Evolutionary conservation across 2,329 filamentous ascomycete genomes (phyloP).

Genomic region (Epichloe gansuensis): DNA sequence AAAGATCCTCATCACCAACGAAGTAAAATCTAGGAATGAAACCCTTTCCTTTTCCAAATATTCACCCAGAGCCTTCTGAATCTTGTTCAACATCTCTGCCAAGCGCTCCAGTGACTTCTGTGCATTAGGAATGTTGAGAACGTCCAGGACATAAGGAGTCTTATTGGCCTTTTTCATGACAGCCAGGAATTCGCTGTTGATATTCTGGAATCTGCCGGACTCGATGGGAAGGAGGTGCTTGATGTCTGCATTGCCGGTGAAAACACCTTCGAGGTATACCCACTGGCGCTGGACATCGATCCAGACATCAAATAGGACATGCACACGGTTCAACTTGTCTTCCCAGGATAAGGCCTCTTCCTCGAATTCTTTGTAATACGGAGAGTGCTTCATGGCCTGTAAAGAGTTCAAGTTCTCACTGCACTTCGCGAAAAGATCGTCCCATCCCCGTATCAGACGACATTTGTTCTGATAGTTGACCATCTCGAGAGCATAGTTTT

Average conservation of each 20-base stretch:
- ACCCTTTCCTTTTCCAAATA: conserved; percentile 97
- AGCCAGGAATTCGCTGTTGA: conserved; percentile 97
- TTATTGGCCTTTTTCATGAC: conserved; percentile 99
- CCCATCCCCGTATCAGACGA: conserved; percentile 92
- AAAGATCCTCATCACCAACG: conserved; percentile 92
- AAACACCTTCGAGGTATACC: conserved; percentile 98
- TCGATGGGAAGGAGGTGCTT: conserved; percentile 95
- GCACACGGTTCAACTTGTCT: conserved; percentile 92
- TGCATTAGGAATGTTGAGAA: conserved; percentile 87
- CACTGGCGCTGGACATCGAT: conserved; percentile 99
- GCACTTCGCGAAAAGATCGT: conserved; percentile 96
- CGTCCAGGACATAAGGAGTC: conserved; percentile 88
- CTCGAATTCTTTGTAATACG: conserved; percentile 98
- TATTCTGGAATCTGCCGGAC: conserved; percentile 94
- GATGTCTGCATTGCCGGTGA: conserved; percentile 97
- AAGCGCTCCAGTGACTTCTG: conserved; percentile 93
- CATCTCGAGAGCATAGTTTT: conserved; percentile 85
- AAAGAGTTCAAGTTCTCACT: conserved; percentile 96
- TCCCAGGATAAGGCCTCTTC: conserved; percentile 96
- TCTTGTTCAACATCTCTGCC: conserved; percentile 96
- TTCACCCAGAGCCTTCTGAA: conserved; percentile 95
- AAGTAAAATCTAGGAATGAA: conserved; percentile 98
- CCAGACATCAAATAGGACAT: conserved; percentile 98
- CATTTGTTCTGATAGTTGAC: conserved; percentile 98
- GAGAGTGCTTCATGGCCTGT: conserved; percentile 97